Base-by-base conservation (phyloP, 345 rosid genomes). In the Acer saccharum region DNA sequence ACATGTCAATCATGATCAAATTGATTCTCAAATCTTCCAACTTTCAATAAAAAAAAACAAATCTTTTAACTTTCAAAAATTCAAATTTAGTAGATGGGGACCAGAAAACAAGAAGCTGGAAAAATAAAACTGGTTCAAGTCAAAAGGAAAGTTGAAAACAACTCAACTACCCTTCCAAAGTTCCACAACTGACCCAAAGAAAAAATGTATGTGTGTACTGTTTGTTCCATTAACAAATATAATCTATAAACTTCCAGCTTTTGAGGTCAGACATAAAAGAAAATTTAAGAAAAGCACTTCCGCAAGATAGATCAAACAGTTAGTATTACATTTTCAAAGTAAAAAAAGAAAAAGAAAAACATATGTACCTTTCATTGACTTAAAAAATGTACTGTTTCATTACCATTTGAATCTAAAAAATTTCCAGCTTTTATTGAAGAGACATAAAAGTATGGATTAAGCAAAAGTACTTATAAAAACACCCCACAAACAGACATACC, bases 391-490 rank as follows among this genome's bases (percentile, higher is more conserved):
- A 76, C 77, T 72, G 69, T 70, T 80, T 61, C 77, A 81, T 81
- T 72, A 80, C 35, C 73, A 61, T 63, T 75, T 72, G 65, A 54
- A 66, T 23, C 25, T 23, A 21, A 18, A 9, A 35, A 35, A 35
- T 35, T 44, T 41, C 58, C 76, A 73, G 55, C 72, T 60, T 80
- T 75, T 29, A 27, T 16, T 43, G 70, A 63, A 43, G 46, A 74
- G 79, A 77, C 84, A 77, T 18, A 64, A 4, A 77, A 77, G 84
- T 74, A 43, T 65, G 25, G 58, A 16, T n/a, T 55, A 65, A 75
- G 77, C 27, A 39, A 52, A 72, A 60, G 60, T 17, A 70, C 71
- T 27, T 61, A 44, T 32, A 64, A 71, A 43, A 4, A 57, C 67
- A 68, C 58, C 29, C 16, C 50, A 29, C 68, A 44, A 65, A 39